phyloP scores from a whole-genome alignment of 83 land plant genomes.

The Isoetes engelmannii region DNA sequence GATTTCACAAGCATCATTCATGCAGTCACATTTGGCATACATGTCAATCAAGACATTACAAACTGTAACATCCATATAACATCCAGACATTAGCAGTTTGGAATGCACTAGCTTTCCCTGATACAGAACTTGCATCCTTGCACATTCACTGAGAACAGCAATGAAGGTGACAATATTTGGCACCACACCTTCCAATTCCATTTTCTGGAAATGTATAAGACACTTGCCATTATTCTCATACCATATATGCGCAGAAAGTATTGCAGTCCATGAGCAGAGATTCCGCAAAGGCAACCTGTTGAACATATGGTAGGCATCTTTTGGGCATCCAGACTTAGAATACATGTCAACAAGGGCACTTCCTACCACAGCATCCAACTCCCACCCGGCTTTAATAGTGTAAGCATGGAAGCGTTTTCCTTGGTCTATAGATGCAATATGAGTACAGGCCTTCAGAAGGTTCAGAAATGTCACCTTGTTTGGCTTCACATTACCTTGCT shows the following conservation, averaged over 20 bases:
- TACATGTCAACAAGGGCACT: too few species aligned
- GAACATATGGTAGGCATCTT: slow-evolving; percentile 5
- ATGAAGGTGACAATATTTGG: slow-evolving; percentile 9
- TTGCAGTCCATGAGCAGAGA: slow-evolving; percentile 10
- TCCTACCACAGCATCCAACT: not conserved
- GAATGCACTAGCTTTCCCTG: not conserved
- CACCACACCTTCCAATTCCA: slow-evolving; percentile 2
- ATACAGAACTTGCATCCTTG: not conserved
- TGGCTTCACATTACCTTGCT: slow-evolving; percentile 1
- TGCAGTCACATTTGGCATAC: too few species aligned
- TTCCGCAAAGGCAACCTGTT: not conserved
- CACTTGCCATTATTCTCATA: not conserved
- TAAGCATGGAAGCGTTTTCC: not conserved
- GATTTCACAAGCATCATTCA: slow-evolving; percentile 10
- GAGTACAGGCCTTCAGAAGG: slow-evolving; percentile 6
- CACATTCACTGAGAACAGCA: not conserved
- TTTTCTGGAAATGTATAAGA: not conserved
- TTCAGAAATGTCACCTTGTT: slow-evolving; percentile 2
- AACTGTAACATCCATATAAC: too few species aligned
- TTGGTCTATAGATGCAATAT: slow-evolving; percentile 9
- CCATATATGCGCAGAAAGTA: slow-evolving; percentile 4
- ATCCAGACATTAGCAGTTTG: not conserved
- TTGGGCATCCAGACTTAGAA: slow-evolving; percentile 3
- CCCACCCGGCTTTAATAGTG: not conserved
- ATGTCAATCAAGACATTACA: too few species aligned